Base-by-base conservation (phyloP, 2,329 filamentous ascomycete species). In the Botrytis squamosa region DNA sequence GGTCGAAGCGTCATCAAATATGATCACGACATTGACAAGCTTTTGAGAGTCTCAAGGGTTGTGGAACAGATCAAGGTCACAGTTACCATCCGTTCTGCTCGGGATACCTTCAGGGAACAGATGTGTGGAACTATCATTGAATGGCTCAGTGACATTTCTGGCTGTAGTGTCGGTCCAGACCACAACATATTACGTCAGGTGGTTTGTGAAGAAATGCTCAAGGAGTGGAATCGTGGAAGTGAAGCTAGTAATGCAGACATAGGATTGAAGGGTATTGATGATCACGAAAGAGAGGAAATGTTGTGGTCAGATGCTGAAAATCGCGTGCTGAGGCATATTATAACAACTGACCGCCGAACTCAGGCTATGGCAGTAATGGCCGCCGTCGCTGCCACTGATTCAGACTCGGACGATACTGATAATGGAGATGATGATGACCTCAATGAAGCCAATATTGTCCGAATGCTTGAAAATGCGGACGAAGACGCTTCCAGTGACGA, bases 71-170 rank as follows among this genome's bases (percentile, higher is more conserved):
- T 99, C 82, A 95, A 97, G 81, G 90, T 99, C 73, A 98, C 96
- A 0, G 94, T 98, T 67, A 99, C 96, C 0, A 94, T 99, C 75
- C 90, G 96, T 63, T 97, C 95, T 16, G 90, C 96, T 8, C 89
- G 97, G 78, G 96, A 99, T 83, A 98, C 94, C 0, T 99, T 98
- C 84, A 89, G 96, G 74, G 96, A 99, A 81, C 93, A 98, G 81
- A 99, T 99, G 97, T 98, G 95, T 79, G 94, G 93, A n/a, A 94
- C 94, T 25, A 95, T 99, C 75, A 92, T 99, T 71, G 95, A 98
- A 79, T 99, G 97, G 97, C 87, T 99, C 33, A 88, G 91, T 70
- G 97, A 99, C 82, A 97, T 99, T 79, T 89, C 94, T 12, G 94
- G 94, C 44, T 98, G 95, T 82, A 92, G 90, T 71, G 92, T 97